phyloP scores from a whole-genome alignment of 495 filamentous ascomycete genomes.

The Trypethelium eluteriae region DNA sequence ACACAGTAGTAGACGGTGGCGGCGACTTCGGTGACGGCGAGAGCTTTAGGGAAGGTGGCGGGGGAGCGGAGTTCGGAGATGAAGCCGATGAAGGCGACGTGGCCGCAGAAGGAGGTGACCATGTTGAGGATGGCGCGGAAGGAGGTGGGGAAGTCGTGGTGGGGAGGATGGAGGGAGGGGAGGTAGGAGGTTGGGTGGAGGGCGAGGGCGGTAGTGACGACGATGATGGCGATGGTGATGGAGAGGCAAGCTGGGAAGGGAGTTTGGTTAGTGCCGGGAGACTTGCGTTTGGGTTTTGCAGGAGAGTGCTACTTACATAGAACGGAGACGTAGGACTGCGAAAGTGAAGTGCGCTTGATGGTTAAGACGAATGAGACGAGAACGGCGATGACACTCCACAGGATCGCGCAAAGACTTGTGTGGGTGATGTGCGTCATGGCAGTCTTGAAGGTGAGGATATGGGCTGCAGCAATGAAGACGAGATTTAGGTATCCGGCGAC shows the following conservation, averaged over 20 bases:
- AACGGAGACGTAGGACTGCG: conserved; percentile 56
- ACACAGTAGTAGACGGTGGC: conserved; percentile 51
- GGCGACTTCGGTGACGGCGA: conserved; percentile 21
- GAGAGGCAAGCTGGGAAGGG: conserved; percentile 51
- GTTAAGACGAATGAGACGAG: conserved; percentile 54
- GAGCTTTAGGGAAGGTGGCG: conserved; percentile 25
- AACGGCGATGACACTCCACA: conserved; percentile 58
- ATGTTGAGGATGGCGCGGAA: conserved; percentile 21
- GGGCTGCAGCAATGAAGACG: conserved; percentile 68
- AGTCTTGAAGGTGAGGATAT: conserved; percentile 36
- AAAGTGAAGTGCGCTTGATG: conserved; percentile 56
- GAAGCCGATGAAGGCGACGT: conserved; percentile 27
- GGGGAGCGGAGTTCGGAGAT: conserved; percentile 27
- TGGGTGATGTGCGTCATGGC: conserved; percentile 45
- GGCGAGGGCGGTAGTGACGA: conserved; percentile 53
- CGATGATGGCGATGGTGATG: conserved; percentile 56
- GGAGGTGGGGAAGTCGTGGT: conserved; percentile 35
- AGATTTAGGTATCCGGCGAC: conserved; percentile 56
- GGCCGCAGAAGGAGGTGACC: conserved; percentile 24
- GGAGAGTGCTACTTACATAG: conserved; percentile 43
- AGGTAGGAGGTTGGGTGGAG: conserved; percentile 30
- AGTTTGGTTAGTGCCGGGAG: conserved; percentile 15
- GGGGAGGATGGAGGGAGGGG: conserved; percentile 1
- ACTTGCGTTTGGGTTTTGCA: conserved; percentile 16
- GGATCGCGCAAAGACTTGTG: conserved; percentile 58